phyloP scores from a whole-genome alignment of 352 stramenopile genomes.

The Pythium pyrilobum region DNA sequence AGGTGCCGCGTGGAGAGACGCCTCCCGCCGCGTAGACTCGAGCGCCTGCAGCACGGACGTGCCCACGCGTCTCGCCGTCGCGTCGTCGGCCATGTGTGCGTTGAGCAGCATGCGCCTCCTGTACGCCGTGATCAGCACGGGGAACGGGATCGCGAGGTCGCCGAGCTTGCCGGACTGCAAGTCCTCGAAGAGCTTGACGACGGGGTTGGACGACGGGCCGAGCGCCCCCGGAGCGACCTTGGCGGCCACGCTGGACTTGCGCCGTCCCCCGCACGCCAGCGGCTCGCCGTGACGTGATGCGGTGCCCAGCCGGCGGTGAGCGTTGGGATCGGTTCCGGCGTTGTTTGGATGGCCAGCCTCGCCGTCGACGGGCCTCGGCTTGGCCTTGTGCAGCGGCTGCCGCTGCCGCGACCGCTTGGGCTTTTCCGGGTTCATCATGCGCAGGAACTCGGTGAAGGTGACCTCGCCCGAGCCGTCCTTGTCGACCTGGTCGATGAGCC shows the following conservation, averaged over 20 bases:
- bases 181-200: slow-evolving; percentile 75
- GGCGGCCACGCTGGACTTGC: background rate
- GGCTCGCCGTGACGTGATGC: background rate
- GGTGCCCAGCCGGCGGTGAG: background rate
- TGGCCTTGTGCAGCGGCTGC: slow-evolving; percentile 42
- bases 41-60: slow-evolving; percentile 58
- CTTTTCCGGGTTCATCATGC: slow-evolving; percentile 61
- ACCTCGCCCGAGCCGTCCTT: slow-evolving; percentile 55
- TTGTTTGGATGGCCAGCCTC: too few relatives aligned
- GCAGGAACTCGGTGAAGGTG: slow-evolving; percentile 70
- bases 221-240: background rate
- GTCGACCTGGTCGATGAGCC: slow-evolving; percentile 70
- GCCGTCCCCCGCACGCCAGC: background rate
- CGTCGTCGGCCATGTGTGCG: slow-evolving; percentile 73
- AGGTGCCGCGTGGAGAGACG: background rate
- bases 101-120: slow-evolving; percentile 76
- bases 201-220: slow-evolving; percentile 33
- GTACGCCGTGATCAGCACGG: slow-evolving; percentile 76
- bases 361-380: slow-evolving; percentile 13
- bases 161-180: slow-evolving; percentile 73
- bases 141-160: slow-evolving; percentile 67
- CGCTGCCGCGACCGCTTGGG: slow-evolving; percentile 26
- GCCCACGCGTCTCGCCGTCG: slow-evolving; percentile 32
- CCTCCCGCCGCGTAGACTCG: slow-evolving; percentile 42
- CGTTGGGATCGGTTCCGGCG: too few relatives aligned